Percentiles rank a stretch among this genome's conserved stretches.
These are phyloP conservation scores for Melanomma pulvis-pyrius DNA, from an alignment of 495 filamentous ascomycete species.

Conservation along the genomic window DNA sequence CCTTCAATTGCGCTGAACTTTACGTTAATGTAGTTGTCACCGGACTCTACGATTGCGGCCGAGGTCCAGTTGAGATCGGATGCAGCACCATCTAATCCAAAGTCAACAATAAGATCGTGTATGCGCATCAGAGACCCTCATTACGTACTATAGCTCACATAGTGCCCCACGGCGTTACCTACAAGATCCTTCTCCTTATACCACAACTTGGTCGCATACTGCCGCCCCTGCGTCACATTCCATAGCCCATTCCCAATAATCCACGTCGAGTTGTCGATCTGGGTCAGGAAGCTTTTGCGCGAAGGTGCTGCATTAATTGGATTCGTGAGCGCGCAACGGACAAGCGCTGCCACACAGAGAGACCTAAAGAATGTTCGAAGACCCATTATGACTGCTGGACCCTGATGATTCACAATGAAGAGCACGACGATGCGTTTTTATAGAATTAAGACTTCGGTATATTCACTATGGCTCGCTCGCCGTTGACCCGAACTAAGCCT, in stretches of 20 bases:
- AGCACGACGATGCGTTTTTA: not conserved
- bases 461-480: not conserved
- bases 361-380: not conserved
- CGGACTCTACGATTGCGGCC: slow-evolving; percentile 41
- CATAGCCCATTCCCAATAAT: slow-evolving; percentile 47
- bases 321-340: not conserved
- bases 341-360: not conserved
- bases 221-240: slow-evolving; percentile 43
- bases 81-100: slow-evolving; percentile 43
- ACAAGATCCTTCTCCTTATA: slow-evolving; percentile 49
- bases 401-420: not conserved
- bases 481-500: not conserved
- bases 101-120: not conserved
- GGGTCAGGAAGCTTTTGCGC: slow-evolving; percentile 17
- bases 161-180: slow-evolving; percentile 48
- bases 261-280: slow-evolving; percentile 20
- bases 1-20: slow-evolving; percentile 45
- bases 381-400: not conserved
- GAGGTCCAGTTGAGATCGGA: slow-evolving; percentile 47
- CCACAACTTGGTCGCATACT: slow-evolving; percentile 44
- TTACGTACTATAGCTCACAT: slow-evolving; percentile 47
- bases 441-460: not conserved
- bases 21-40: slow-evolving; percentile 44
- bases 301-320: not conserved
- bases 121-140: not conserved